These are phyloP conservation scores for Claviceps fusiformis DNA, from an alignment of 2,329 filamentous ascomycete species.

Conservation along the genomic window DNA sequence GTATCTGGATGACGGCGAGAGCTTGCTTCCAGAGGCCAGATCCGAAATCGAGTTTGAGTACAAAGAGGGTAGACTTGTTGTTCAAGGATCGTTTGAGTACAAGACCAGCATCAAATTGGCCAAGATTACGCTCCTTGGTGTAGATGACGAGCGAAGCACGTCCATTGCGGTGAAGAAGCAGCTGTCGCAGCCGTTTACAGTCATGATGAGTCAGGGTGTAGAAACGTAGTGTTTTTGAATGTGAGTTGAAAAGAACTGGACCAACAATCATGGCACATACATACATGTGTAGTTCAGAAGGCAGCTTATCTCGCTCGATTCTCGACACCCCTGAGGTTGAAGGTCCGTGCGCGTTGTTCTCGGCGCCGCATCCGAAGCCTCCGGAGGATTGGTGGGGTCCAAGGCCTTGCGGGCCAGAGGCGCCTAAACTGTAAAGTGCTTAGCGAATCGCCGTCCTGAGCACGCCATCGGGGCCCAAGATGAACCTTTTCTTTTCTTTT, in stretches of 20 bases:
- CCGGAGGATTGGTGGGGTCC: not conserved
- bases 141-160: not conserved
- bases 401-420: too few species aligned
- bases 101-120: not conserved
- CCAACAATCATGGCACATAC: too few species aligned
- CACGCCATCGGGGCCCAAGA: not conserved
- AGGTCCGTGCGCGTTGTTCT: not conserved
- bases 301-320: too few species aligned
- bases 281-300: too few species aligned
- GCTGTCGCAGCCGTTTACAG: not conserved
- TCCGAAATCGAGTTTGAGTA: constrained; percentile 36
- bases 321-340: too few species aligned
- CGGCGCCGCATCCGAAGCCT: not conserved
- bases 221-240: constrained; percentile 8
- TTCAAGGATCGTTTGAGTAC: constrained; percentile 17
- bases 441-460: not conserved
- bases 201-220: not conserved
- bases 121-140: constrained; percentile 1
- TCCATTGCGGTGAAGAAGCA: not conserved
- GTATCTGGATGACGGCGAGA: constrained; percentile 65
- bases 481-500: too few species aligned
- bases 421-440: too few species aligned
- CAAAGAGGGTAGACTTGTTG: constrained; percentile 32
- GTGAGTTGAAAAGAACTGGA: too few species aligned
- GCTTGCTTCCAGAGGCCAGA: constrained; percentile 21